Base-by-base conservation (phyloP, 192 early-diverging fungal genomes). In the Coemansia sp. region DNA sequence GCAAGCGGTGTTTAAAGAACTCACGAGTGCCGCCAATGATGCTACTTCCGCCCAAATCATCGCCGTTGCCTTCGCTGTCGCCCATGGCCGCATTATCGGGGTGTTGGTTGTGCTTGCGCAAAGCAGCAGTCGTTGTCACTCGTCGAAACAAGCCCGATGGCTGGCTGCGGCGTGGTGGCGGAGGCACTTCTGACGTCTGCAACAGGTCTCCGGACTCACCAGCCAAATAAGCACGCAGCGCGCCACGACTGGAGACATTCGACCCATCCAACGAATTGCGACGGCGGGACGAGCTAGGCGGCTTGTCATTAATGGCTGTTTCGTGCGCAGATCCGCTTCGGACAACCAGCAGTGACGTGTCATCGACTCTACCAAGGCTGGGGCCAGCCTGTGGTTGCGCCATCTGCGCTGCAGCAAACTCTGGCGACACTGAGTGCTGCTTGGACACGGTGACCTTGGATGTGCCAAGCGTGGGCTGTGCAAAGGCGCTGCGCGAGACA, bases 11-110 rank as follows among this genome's bases (percentile, higher is more conserved):
- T 65, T 70, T 75, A 39, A 81, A 71, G 35, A 75, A 81, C 18
- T 73, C 78, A 3, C 66, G 57, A 3, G 78, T 81, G 45, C 78
- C 78, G 43, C 78, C 78, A 20, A 81, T 56, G 4, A 75, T 66
- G 21, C 71, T 65, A 57, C 57, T 56, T 28, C 61, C 62, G 23
- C 39, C 39, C 13, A 21, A 18, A 36, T 63, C 65, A 33, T 42
- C 62, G 26, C 36, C 60, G 26, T 34, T 69, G 13, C 67, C 31
- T 58, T 53, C 64, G 45, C 62, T 34, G 31, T 46, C 62, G 3
- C 53, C 51, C 10, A 62, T 20, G 2, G 69, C 13, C 3, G 51
- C 77, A 10, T 24, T 5, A 2, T 26, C 35, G 16, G 23, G 36
- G 9, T 39, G 45, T 5, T 67, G 59, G 58, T 42, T 56, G 53